Base-by-base conservation (phyloP, 2,329 filamentous ascomycete species). In the Chrysoporthe austroafricana region DNA sequence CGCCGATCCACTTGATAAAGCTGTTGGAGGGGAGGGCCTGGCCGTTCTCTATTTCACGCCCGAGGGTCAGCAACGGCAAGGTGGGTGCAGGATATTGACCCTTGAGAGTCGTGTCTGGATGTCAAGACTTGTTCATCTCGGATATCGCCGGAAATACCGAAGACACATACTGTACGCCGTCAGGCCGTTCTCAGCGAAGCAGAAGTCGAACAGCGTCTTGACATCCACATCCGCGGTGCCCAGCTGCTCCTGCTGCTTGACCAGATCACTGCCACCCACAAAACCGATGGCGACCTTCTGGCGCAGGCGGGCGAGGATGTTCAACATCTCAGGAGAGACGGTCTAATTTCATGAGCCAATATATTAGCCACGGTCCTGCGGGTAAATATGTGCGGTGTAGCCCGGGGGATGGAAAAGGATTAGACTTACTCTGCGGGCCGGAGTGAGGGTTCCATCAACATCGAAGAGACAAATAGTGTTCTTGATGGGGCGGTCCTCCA, bases 381-480 rank as follows among this genome's bases (percentile, higher is more conserved):
- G n/a, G 14, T 6, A 14, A 4, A 14, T n/a, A 1, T 3, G 7
- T 42, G 26, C 26, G 26, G 26, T 16, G 54, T 44, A n/a, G 36
- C n/a, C 5, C 14, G n/a, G 8, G 18, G 36, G 16, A 34, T 11
- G 26, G 26, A n/a, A 36, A n/a, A n/a, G 18, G 34, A n/a, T n/a
- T 13, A 44, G 44, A 65, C 66, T 62, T 84, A 96, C 92, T 74
- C 86, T 85, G 72, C 96, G 89, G 58, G 96, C 90, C 54, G 89
- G 91, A 18, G 94, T 96, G 73, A 99, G 88, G 42, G 96, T 97
- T 76, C 88, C 92, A 79, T 99, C 96, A 69, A 99, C 96, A 81
- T 99, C 96, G 81, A 99, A 99, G 71, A 99, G 90, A 76, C 89
- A 90, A 80, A 99, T 92, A 72, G 95, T 98, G 85, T 96, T 93